A percentile compares a stretch with the other conserved stretches of the same genome.
phyloP scores from a whole-genome alignment of 768 basidiomycete species.

The Suillus occidentalis region DNA sequence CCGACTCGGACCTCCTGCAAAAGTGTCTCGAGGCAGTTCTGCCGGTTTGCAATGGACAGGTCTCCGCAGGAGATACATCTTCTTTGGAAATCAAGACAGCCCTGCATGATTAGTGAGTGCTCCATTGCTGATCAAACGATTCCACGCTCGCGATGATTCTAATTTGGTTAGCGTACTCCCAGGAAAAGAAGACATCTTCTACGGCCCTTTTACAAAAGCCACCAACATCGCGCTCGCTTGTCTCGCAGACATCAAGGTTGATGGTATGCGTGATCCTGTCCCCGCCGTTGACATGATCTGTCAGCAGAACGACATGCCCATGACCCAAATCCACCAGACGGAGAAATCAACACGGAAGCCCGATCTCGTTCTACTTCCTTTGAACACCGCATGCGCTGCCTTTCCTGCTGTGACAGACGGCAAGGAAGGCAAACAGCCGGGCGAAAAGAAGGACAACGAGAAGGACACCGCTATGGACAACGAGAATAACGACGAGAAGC shows the following conservation, averaged over 20 bases:
- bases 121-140: too few species aligned
- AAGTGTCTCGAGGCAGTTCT: background rate
- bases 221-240: background rate
- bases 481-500: too few species aligned
- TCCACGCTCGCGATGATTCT: background rate
- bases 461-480: too few species aligned
- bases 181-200: background rate
- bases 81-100: too few species aligned
- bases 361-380: slow-evolving; percentile 2
- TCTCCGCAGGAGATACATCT: too few species aligned
- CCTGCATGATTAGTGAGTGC: too few species aligned
- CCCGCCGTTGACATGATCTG: background rate
- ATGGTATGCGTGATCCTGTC: background rate
- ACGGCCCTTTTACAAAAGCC: background rate
- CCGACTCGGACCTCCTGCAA: background rate
- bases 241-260: background rate
- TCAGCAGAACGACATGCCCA: background rate
- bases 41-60: too few species aligned
- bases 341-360: background rate
- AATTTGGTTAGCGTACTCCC: background rate
- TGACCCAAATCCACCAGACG: background rate
- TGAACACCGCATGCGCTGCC: background rate
- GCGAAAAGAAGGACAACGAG: too few species aligned
- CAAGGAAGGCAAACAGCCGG: background rate
- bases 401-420: background rate